These are phyloP conservation scores for Nectriaceae sp. DNA, from an alignment of 2,329 filamentous ascomycete genomes.

Conservation along the genomic window DNA sequence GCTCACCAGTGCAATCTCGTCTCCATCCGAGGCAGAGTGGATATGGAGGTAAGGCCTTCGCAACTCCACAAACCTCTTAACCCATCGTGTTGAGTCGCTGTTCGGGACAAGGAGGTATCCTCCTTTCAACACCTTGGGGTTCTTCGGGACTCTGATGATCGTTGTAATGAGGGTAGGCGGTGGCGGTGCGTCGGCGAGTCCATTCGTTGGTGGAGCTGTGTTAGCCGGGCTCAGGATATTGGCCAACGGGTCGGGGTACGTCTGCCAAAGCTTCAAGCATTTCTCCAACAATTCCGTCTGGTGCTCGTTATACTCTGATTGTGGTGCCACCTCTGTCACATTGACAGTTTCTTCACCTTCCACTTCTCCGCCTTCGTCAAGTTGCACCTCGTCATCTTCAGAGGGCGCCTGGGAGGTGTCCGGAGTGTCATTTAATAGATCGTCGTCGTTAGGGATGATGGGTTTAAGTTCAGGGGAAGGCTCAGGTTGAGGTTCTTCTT, in stretches of 20 bases:
- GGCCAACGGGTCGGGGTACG: constrained; percentile 57
- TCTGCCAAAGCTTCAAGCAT: constrained; percentile 66
- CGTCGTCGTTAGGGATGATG: constrained; percentile 56
- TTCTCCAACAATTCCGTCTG: constrained; percentile 53
- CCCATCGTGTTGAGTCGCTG: constrained; percentile 79
- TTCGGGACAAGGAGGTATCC: constrained; percentile 87
- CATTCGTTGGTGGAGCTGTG: constrained; percentile 69
- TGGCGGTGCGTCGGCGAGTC: constrained; percentile 50
- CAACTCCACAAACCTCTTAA: constrained; percentile 90
- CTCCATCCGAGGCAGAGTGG: constrained; percentile 80
- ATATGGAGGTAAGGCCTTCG: constrained; percentile 90
- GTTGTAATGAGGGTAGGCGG: constrained; percentile 72
- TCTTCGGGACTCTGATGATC: constrained; percentile 78
- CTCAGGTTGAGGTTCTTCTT: constrained; percentile 40
- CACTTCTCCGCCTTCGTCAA: constrained; percentile 20
- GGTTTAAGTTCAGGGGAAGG: constrained; percentile 37
- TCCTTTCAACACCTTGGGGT: constrained; percentile 77
- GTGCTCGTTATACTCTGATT: constrained; percentile 47
- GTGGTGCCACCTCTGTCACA: constrained; percentile 24
- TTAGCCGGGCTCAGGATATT: constrained; percentile 61
- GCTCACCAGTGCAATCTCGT: constrained; percentile 88
- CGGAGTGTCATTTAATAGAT: constrained; percentile 59
- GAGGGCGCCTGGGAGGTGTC: constrained; percentile 50
- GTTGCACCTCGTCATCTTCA: constrained; percentile 31
- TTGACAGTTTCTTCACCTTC: constrained; percentile 23